Evolutionary conservation across 176 grass and related monocot genomes (phyloP).

Genomic region (Oryza longistaminata): DNA sequence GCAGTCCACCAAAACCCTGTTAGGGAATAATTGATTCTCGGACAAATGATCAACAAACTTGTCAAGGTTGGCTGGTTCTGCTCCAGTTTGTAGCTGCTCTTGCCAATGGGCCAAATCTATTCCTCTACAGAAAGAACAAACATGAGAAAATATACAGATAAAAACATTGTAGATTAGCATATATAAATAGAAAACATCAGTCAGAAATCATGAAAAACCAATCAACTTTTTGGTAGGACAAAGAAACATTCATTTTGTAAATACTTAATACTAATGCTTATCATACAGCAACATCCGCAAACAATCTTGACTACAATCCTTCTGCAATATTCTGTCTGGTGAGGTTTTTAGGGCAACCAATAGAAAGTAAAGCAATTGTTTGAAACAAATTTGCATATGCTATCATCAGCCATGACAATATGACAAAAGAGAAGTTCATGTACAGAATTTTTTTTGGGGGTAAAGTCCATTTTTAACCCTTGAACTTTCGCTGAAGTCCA

Average conservation of each 20-base stretch:
- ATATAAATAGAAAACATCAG: conserved; percentile 3
- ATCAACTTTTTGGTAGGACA: not conserved
- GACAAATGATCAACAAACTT: conserved; percentile 64
- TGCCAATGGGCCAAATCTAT: conserved; percentile 70
- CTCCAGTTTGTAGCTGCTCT: conserved; percentile 53
- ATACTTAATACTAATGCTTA: not conserved
- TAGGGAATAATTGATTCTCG: conserved; percentile 79
- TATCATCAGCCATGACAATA: not conserved
- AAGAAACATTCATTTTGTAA: not conserved
- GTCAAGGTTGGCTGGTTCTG: conserved; percentile 58
- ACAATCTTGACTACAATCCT: not conserved
- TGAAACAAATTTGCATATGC: not conserved
- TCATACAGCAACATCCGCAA: not conserved
- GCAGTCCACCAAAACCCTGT: conserved; percentile 82
- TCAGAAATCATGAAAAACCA: not conserved
- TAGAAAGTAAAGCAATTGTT: not conserved
- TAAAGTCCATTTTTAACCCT: no score
- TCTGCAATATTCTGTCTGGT: not conserved
- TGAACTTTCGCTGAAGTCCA: no score
- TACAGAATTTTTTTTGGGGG: not conserved
- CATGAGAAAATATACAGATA: conserved; percentile 17
- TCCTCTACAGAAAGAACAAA: conserved; percentile 54
- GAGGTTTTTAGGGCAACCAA: not conserved
- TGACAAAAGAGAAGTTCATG: not conserved
- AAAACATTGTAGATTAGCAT: conserved; percentile 6